A percentile compares a stretch with the other conserved stretches of the same genome.
Evolutionary conservation across 805 yeast species (phyloP).

Genomic region (Kuraishia ogatae): DNA sequence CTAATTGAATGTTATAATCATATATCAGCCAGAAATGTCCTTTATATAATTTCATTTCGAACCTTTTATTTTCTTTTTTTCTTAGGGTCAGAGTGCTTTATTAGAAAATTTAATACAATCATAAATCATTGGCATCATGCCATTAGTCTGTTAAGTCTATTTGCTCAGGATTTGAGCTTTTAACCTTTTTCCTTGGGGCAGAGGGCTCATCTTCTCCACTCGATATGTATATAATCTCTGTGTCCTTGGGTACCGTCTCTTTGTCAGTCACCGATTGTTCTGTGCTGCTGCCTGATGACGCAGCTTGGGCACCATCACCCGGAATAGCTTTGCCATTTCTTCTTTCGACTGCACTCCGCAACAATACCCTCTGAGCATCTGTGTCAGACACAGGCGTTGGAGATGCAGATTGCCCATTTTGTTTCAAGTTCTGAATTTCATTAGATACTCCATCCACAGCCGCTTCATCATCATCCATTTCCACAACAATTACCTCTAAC

Average conservation of each 20-base stretch:
- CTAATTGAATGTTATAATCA: not conserved
- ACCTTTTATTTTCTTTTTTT: not conserved
- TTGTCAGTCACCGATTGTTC: not conserved
- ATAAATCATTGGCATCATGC: not conserved
- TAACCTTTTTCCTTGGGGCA: not conserved
- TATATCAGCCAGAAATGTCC: not conserved
- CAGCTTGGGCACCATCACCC: not conserved
- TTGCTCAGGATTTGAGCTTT: constrained; percentile 3
- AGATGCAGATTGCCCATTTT: not conserved
- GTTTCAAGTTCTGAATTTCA: not conserved
- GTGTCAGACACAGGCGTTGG: not conserved
- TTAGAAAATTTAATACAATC: not conserved
- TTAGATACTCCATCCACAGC: not conserved
- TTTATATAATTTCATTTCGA: not conserved
- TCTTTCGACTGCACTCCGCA: not conserved
- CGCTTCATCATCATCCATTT: constrained; percentile 3
- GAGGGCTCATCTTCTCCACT: not conserved
- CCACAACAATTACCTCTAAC: constrained; percentile 21
- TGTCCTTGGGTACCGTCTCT: not conserved
- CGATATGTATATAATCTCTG: not conserved
- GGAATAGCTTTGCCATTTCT: not conserved
- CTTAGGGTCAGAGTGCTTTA: not conserved
- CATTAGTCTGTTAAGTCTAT: not conserved
- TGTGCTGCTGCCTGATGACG: not conserved
- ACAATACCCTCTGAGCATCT: not conserved